A percentile compares a stretch with the other conserved stretches of the same genome.
These are phyloP conservation scores for Chalciporus pseudorubinellus DNA, from an alignment of 768 basidiomycete species.

Conservation along the genomic window DNA sequence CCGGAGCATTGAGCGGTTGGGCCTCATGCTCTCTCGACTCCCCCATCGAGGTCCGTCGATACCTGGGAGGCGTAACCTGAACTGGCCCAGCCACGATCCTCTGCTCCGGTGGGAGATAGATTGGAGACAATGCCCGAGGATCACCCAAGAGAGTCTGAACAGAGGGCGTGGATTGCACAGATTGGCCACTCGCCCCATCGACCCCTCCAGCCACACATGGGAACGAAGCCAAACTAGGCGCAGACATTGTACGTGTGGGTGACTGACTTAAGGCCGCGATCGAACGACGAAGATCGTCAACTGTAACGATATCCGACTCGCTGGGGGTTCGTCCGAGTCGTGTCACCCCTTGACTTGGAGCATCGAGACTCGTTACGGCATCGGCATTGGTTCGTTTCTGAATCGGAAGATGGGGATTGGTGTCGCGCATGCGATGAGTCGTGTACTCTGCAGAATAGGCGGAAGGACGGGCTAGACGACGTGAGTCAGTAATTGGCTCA, in stretches of 20 bases:
- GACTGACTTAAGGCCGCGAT: background rate
- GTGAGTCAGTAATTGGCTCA: slow-evolving; percentile 3
- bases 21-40: too few relatives aligned
- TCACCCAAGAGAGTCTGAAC: too few relatives aligned
- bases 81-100: too few relatives aligned
- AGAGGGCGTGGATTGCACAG: too few relatives aligned
- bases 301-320: background rate
- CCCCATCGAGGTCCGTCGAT: too few relatives aligned
- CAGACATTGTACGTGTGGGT: background rate
- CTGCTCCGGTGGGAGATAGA: too few relatives aligned
- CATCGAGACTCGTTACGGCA: background rate
- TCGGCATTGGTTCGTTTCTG: background rate
- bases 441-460: slow-evolving; percentile 2
- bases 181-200: too few relatives aligned
- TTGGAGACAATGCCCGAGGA: too few relatives aligned
- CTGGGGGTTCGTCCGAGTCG: too few relatives aligned
- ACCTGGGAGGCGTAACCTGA: too few relatives aligned
- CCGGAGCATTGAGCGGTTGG: too few relatives aligned
- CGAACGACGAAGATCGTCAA: background rate
- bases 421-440: background rate
- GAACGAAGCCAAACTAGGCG: background rate
- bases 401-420: background rate
- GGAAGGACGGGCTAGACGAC: slow-evolving; percentile 5
- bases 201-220: background rate
- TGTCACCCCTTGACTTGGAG: too few relatives aligned